These are phyloP conservation scores for Vicia sativa DNA, from an alignment of 306 rosid species.

Conservation along the genomic window DNA sequence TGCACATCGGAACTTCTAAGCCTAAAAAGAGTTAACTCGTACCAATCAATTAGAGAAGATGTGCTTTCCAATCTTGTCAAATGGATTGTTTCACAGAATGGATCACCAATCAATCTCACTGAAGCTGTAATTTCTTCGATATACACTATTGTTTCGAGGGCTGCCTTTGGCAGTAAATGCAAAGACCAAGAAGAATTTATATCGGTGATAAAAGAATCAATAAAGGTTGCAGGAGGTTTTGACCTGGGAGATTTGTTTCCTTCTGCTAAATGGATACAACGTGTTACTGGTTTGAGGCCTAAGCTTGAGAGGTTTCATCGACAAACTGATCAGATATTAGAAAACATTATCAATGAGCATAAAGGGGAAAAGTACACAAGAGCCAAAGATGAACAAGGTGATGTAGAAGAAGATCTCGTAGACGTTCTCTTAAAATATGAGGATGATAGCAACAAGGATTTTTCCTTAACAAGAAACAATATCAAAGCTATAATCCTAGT, in stretches of 20 bases:
- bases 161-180: neutral
- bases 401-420: neutral
- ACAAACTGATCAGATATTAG: slow-evolving; percentile 8
- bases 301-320: slow-evolving; percentile 6
- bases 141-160: too few relatives aligned
- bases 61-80: too few relatives aligned
- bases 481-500: slow-evolving; percentile 1
- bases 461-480: slow-evolving; percentile 10
- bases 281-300: too few relatives aligned
- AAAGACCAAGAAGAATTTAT: neutral
- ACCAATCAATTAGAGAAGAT: too few relatives aligned
- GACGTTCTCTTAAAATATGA: neutral
- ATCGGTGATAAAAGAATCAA: neutral
- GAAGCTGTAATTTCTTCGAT: too few relatives aligned
- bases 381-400: slow-evolving; percentile 2
- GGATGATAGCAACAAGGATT: neutral
- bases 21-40: too few relatives aligned
- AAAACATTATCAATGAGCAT: slow-evolving; percentile 29
- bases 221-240: neutral
- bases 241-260: too few relatives aligned
- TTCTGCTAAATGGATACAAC: too few relatives aligned
- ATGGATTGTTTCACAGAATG: too few relatives aligned
- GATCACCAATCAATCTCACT: too few relatives aligned
- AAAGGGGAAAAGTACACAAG: slow-evolving; percentile 1
- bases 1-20: too few relatives aligned